phyloP scores from a whole-genome alignment of 768 basidiomycete genomes.

The Lactarius tabidus region DNA sequence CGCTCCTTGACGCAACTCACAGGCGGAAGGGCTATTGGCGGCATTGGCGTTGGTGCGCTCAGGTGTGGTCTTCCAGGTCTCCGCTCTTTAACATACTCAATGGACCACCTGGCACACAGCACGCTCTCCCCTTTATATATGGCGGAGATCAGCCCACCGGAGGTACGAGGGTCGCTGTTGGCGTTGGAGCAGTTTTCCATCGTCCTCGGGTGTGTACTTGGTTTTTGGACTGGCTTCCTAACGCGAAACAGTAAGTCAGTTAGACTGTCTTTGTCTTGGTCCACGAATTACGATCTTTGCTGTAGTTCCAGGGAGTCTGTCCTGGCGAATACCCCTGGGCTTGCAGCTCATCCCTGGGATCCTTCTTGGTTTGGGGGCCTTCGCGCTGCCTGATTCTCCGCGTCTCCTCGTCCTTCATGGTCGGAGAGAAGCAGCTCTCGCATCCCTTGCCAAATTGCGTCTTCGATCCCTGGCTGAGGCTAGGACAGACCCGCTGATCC shows the following conservation, averaged over 20 bases:
- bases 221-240: conserved; percentile 78
- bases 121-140: conserved; percentile 81
- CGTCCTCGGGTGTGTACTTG: conserved; percentile 74
- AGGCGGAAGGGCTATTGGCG: conserved; percentile 70
- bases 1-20: conserved; percentile 53
- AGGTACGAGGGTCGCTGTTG: conserved; percentile 73
- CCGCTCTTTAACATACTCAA: conserved; percentile 6
- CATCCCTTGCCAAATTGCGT: conserved; percentile 54
- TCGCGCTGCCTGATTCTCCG: conserved; percentile 59
- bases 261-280: neutral
- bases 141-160: conserved; percentile 80
- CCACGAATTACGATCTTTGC: conserved; percentile 2
- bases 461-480: conserved; percentile 45
- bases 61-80: conserved; percentile 35
- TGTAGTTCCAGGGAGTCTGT: conserved; percentile 55
- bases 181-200: conserved; percentile 80
- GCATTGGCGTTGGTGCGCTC: conserved; percentile 66
- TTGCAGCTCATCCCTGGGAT: conserved; percentile 68
- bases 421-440: conserved; percentile 51
- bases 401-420: conserved; percentile 55
- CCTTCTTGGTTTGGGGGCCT: conserved; percentile 57
- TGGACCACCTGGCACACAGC: conserved; percentile 35
- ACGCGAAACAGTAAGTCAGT: conserved; percentile 60
- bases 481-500: conserved; percentile 46
- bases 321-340: conserved; percentile 76